phyloP scores from a whole-genome alignment of 306 rosid genomes.

The Quercus robur region DNA sequence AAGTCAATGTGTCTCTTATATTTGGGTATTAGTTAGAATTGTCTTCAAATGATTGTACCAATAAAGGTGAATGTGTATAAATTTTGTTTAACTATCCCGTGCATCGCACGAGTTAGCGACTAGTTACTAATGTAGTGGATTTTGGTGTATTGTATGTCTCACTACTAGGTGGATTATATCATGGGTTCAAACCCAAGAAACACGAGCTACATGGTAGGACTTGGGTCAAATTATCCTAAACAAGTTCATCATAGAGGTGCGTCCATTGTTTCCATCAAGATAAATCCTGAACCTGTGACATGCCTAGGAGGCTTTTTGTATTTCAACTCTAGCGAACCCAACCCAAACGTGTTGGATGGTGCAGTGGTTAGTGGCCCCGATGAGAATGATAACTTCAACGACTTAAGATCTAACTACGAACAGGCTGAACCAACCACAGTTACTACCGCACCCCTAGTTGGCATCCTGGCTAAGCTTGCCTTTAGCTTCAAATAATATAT shows the following conservation, averaged over 20 bases:
- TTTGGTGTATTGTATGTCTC: not conserved
- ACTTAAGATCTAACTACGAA: conserved; percentile 36
- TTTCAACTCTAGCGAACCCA: conserved; percentile 36
- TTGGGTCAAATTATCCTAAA: conserved; percentile 40
- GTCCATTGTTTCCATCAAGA: conserved; percentile 51
- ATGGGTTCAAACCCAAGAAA: conserved; percentile 53
- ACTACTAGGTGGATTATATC: conserved; percentile 47
- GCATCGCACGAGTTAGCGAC: no score
- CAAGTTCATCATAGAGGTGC: conserved; percentile 68
- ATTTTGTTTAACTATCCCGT: no score
- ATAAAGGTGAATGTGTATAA: no score
- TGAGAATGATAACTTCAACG: conserved; percentile 23
- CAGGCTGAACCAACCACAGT: conserved; percentile 47
- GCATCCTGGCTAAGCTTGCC: conserved; percentile 54
- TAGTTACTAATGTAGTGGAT: not conserved
- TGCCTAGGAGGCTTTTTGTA: conserved; percentile 46
- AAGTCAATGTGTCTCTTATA: no score
- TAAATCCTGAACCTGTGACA: conserved; percentile 14
- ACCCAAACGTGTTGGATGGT: conserved; percentile 58
- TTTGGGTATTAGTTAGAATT: no score
- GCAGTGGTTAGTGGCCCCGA: conserved; percentile 50
- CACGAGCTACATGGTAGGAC: conserved; percentile 70
- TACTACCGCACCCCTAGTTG: conserved; percentile 44
- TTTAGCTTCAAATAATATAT: not conserved
- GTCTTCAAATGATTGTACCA: no score